phyloP scores from a whole-genome alignment of 257 asterid genomes.

The Solanum paucissectum region DNA sequence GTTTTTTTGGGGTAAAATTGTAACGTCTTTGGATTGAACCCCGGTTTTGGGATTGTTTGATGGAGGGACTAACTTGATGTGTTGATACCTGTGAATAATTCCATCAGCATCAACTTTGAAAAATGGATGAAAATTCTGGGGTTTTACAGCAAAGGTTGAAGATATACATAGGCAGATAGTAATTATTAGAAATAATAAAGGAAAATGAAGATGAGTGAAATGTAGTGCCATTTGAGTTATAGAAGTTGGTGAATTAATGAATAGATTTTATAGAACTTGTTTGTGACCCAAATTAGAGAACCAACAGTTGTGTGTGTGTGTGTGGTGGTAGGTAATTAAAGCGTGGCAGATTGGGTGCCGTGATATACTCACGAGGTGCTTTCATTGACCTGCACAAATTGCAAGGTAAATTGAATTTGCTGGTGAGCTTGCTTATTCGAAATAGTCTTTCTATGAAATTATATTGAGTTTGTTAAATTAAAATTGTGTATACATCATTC shows the following conservation, averaged over 20 bases:
- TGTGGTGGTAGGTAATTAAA: too few species aligned
- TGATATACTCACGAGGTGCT: background rate
- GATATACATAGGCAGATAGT: background rate
- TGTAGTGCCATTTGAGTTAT: background rate
- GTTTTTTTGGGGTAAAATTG: conserved; percentile 25
- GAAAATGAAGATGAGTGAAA: background rate
- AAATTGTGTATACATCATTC: too few species aligned
- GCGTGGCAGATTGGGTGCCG: background rate
- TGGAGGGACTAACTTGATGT: conserved; percentile 28
- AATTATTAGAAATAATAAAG: background rate
- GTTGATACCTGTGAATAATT: conserved; percentile 20
- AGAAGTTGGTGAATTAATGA: background rate
- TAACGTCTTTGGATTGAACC: conserved; percentile 44
- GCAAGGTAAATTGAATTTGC: background rate
- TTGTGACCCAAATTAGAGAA: background rate
- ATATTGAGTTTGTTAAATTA: too few species aligned
- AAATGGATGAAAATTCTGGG: background rate
- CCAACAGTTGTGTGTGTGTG: background rate
- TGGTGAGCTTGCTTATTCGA: too few species aligned
- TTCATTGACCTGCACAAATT: background rate
- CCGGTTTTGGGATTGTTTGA: conserved; percentile 32
- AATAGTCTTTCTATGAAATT: too few species aligned
- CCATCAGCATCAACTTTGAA: conserved; percentile 22
- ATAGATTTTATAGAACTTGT: background rate
- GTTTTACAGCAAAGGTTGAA: background rate